A percentile compares a stretch with the other conserved stretches of the same genome.
Evolutionary conservation across 1,284 basidiomycete species (phyloP).

Genomic region (Porodaedalea pini): DNA sequence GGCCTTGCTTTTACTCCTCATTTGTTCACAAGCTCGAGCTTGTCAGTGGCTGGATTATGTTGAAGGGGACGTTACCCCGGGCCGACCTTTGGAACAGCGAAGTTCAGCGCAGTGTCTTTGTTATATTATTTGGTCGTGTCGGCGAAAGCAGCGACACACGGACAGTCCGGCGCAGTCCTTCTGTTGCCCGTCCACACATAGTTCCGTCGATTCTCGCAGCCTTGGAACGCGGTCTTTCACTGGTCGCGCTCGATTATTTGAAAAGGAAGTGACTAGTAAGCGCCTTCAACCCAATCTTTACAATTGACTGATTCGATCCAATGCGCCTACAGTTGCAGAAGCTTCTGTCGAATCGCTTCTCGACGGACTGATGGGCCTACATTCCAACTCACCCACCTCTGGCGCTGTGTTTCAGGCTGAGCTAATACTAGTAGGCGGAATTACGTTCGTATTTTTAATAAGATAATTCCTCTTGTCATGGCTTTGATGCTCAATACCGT

Average conservation of each 20-base stretch:
- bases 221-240: conserved; percentile 60
- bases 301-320: too few relatives aligned
- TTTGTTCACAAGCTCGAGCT: conserved; percentile 61
- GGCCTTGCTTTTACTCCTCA: conserved; percentile 51
- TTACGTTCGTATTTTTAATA: conserved; percentile 55
- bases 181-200: conserved; percentile 59
- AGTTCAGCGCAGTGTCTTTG: conserved; percentile 62
- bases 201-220: too few relatives aligned
- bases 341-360: conserved; percentile 56
- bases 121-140: conserved; percentile 52
- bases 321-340: conserved; percentile 36
- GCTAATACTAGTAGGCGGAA: conserved; percentile 50
- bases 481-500: conserved; percentile 61
- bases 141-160: conserved; percentile 7
- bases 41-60: conserved; percentile 69
- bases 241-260: conserved; percentile 37
- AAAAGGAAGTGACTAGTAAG: conserved; percentile 32
- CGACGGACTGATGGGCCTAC: conserved; percentile 63
- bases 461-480: conserved; percentile 62
- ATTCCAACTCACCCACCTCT: conserved; percentile 57
- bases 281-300: conserved; percentile 25
- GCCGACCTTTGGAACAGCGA: conserved; percentile 63
- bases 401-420: conserved; percentile 69
- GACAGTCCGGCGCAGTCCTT: conserved; percentile 22
- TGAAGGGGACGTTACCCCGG: conserved; percentile 61